Percentiles rank a stretch among this genome's conserved stretches.
Conservation (phyloP, 345 rosid species). For the Eucalyptus sp. region DNA sequence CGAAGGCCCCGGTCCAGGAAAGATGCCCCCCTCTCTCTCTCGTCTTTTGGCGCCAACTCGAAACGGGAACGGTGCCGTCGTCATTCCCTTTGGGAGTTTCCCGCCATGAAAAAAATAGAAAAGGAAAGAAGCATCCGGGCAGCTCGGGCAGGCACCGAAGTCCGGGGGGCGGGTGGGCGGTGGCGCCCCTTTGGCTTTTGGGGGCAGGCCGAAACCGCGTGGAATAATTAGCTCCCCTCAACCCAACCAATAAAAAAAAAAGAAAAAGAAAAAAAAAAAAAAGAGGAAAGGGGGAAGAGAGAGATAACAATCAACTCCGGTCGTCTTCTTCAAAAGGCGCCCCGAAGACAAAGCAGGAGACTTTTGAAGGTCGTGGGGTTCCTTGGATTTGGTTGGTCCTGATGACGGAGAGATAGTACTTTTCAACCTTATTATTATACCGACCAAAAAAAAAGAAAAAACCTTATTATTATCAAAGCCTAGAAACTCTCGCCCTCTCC, state of each 20-base stretch:
- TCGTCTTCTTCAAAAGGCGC: neutral
- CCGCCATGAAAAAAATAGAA: neutral
- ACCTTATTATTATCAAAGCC: neutral
- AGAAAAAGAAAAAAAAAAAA: neutral
- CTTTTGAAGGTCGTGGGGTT: neutral
- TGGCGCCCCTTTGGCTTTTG: neutral
- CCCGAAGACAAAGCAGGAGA: neutral
- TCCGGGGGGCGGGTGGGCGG: neutral
- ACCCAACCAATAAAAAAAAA: rapidly evolving
- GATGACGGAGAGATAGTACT: neutral
- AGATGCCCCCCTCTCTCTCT: neutral
- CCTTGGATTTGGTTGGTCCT: neutral
- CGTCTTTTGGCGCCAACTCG: neutral
- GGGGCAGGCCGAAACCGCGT: neutral
- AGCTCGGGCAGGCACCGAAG: neutral
- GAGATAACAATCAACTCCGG: neutral
- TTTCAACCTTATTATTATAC: neutral
- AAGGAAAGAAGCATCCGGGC: neutral
- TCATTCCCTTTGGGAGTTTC: neutral
- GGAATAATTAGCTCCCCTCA: neutral
- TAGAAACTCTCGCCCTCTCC: neutral
- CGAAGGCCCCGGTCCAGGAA: too few relatives aligned
- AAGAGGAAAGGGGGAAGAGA: neutral
- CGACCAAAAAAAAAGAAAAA: too few relatives aligned
- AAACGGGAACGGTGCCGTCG: neutral